Conservation (phyloP, 2,329 filamentous ascomycete genomes). For the Thyridium curvatum region DNA sequence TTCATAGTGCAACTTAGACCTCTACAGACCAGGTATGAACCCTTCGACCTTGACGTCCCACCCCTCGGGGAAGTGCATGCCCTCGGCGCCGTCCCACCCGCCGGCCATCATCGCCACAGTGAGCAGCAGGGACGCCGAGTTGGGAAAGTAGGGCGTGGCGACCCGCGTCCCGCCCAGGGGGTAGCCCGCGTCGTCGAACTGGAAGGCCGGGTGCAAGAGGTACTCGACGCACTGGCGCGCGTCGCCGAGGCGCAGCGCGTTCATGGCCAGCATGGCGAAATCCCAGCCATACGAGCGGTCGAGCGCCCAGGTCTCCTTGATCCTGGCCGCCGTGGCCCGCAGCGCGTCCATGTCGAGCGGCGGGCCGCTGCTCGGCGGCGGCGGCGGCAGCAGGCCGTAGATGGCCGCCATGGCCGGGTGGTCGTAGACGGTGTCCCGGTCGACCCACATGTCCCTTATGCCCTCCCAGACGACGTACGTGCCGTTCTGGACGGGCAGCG, state of each 20-base stretch:
- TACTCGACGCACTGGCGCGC: conserved; percentile 29
- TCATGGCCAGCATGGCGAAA: conserved; percentile 38
- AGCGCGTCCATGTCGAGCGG: conserved; percentile 26
- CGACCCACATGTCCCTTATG: conserved; percentile 33
- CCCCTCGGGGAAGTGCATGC: conserved; percentile 35
- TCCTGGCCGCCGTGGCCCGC: conserved; percentile 28
- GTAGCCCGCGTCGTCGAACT: conserved; percentile 52
- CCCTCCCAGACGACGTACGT: conserved; percentile 51
- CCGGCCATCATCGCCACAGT: conserved; percentile 51
- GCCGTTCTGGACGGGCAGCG: conserved; percentile 37
- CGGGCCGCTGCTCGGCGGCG: conserved; percentile 23
- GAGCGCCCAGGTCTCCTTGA: conserved; percentile 29
- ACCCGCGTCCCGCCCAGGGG: conserved; percentile 44
- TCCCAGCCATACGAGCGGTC: conserved; percentile 36
- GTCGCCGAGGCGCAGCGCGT: conserved; percentile 31
- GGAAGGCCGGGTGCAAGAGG: conserved; percentile 41
- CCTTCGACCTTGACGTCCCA: conserved; percentile 44
- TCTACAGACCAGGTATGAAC: conserved; percentile 30
- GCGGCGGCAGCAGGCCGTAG: conserved; percentile 34
- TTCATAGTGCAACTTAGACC: not conserved
- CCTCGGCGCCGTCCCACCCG: conserved; percentile 46
- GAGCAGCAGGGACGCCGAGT: conserved; percentile 39
- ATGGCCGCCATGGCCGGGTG: conserved; percentile 36
- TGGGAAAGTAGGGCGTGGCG: conserved; percentile 52
- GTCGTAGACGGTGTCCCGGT: conserved; percentile 29